These are phyloP conservation scores for Pseudogymnoascus sp. DNA, from an alignment of 2,329 filamentous ascomycete genomes.

Conservation along the genomic window DNA sequence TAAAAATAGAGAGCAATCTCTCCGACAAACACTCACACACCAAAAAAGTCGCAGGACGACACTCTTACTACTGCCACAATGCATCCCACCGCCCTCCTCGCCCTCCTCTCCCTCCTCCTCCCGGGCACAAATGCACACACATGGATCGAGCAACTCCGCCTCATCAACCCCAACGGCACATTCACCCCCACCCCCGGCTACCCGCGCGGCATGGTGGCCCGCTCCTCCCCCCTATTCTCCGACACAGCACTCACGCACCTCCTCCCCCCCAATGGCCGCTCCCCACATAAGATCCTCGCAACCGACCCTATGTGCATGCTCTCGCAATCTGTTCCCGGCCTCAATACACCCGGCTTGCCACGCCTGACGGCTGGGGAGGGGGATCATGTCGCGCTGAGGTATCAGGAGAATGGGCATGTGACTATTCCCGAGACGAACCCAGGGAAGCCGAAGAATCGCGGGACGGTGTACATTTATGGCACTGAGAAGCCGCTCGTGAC, in stretches of 20 bases:
- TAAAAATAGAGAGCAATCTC: not conserved
- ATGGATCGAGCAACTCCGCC: constrained; percentile 70
- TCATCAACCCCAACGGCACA: constrained; percentile 63
- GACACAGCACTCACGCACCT: constrained; percentile 46
- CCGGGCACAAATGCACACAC: constrained; percentile 51
- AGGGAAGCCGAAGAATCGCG: constrained; percentile 57
- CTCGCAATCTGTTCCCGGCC: constrained; percentile 12
- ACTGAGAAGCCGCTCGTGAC: constrained; percentile 50
- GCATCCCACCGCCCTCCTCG: not conserved
- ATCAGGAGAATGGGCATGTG: constrained; percentile 72
- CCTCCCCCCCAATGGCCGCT: not conserved
- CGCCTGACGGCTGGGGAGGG: constrained; percentile 43
- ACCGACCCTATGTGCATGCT: constrained; percentile 27
- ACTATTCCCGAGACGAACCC: constrained; percentile 49
- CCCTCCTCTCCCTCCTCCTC: not conserved
- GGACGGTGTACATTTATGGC: constrained; percentile 69
- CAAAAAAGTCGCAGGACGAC: not conserved
- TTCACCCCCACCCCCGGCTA: constrained; percentile 67
- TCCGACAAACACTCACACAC: not conserved
- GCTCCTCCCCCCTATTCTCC: constrained; percentile 45
- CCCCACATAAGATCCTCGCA: constrained; percentile 52
- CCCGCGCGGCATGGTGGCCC: constrained; percentile 58
- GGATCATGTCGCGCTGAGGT: constrained; percentile 58
- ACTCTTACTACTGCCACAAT: not conserved
- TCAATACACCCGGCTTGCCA: constrained; percentile 15